Conservation (phyloP, 768 basidiomycete genomes). For the Lactifluus hygrophoroides region DNA sequence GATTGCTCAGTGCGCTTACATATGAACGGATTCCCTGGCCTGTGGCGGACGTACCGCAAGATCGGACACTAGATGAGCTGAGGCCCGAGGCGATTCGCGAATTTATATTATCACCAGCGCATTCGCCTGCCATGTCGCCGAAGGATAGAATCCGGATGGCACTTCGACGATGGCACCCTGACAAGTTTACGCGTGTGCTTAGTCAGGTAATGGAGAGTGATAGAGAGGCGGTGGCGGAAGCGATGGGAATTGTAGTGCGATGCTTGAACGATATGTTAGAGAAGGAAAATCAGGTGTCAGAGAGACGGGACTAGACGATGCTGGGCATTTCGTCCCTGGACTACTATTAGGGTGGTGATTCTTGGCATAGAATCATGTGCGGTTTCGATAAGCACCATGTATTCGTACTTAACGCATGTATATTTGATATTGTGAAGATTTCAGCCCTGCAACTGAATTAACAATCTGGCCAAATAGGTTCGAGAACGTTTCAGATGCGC, state of each 20-base stretch:
- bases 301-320: not conserved
- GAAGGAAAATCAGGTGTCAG: slow-evolving; percentile 2
- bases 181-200: slow-evolving; percentile 56
- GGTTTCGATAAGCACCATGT: not conserved
- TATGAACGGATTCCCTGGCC: slow-evolving; percentile 75
- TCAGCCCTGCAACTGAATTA: not conserved
- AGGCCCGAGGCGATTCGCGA: slow-evolving; percentile 39
- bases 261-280: slow-evolving; percentile 24
- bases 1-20: slow-evolving; percentile 34
- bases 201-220: slow-evolving; percentile 45
- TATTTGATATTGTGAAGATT: slow-evolving; percentile 5
- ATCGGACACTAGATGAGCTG: slow-evolving; percentile 36
- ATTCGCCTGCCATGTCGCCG: slow-evolving; percentile 47
- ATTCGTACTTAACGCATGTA: not conserved
- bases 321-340: slow-evolving; percentile 5
- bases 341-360: not conserved
- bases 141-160: slow-evolving; percentile 62
- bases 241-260: slow-evolving; percentile 55
- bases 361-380: not conserved
- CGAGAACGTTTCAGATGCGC: not conserved
- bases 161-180: slow-evolving; percentile 75
- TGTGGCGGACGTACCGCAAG: slow-evolving; percentile 33
- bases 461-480: not conserved
- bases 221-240: slow-evolving; percentile 45
- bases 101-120: slow-evolving; percentile 56